Evolutionary conservation across 805 yeast genomes (phyloP).

Genomic region (Kuraishia capsulata): DNA sequence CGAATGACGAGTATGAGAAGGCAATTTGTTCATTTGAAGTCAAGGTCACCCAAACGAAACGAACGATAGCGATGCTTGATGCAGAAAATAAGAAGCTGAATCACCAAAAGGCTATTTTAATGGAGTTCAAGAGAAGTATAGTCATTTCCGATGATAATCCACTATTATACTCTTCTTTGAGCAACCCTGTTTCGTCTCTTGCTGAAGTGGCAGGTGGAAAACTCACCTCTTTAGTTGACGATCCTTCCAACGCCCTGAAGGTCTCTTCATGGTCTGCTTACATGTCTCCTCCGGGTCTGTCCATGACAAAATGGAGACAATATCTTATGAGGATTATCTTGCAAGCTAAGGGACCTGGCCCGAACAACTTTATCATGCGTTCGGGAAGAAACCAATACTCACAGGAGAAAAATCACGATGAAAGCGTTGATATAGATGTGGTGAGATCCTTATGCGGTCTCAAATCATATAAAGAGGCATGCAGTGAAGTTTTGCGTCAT

Average conservation of each 20-base stretch:
- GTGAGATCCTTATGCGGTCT: constrained; percentile 12
- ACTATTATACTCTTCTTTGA: neutral
- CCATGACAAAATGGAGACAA: constrained; percentile 14
- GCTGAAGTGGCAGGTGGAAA: neutral
- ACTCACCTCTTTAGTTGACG: neutral
- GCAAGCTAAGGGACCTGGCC: constrained; percentile 6
- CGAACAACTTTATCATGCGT: neutral
- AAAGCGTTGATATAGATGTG: constrained; percentile 10
- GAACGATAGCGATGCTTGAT: neutral
- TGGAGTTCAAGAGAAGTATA: neutral
- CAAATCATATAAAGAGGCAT: constrained; percentile 15
- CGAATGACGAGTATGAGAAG: neutral
- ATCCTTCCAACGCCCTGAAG: neutral
- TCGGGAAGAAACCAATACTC: too few relatives aligned
- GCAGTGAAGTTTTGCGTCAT: constrained; percentile 14
- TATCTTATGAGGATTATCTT: constrained; percentile 10
- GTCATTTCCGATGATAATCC: neutral
- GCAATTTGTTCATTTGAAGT: neutral
- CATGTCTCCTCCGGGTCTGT: constrained; percentile 13
- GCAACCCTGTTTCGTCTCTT: neutral
- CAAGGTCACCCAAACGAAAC: neutral
- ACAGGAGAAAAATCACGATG: too few relatives aligned
- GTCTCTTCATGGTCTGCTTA: neutral
- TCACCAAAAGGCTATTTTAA: neutral
- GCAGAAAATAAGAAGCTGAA: neutral